Percentiles rank a stretch among this genome's conserved stretches.
phyloP scores from a whole-genome alignment of 805 yeast genomes.

The Sugiyamaella chiloensis region DNA sequence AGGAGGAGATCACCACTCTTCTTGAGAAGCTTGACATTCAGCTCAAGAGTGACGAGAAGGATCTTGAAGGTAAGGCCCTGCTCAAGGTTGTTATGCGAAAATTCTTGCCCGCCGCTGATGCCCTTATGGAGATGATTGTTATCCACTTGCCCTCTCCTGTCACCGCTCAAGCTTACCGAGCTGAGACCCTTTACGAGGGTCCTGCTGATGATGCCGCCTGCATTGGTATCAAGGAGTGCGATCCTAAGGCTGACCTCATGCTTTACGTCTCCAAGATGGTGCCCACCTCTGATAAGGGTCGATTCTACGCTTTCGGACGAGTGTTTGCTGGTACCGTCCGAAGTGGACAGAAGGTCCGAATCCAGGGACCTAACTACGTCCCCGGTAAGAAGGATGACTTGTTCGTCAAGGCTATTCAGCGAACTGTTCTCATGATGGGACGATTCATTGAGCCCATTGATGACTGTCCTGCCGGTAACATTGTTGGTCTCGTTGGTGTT shows the following conservation, averaged over 20 bases:
- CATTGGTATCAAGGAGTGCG: conserved; percentile 95
- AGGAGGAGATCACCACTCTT: conserved; percentile 89
- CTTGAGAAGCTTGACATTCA: conserved; percentile 89
- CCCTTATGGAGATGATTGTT: conserved; percentile 97
- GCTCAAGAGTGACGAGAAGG: conserved; percentile 96
- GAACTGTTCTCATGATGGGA: conserved; percentile 99
- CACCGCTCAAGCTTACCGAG: conserved; percentile 99
- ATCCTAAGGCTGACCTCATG: conserved; percentile 97
- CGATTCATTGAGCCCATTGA: conserved; percentile 96
- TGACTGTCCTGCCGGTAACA: conserved; percentile 99
- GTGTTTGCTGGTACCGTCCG: conserved; percentile 99
- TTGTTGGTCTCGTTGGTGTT: conserved; percentile 99
- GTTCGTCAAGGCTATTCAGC: conserved; percentile 95
- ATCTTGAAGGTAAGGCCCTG: conserved; percentile 97
- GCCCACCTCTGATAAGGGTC: conserved; percentile 99
- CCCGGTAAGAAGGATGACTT: conserved; percentile 98
- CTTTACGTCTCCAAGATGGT: conserved; percentile 99
- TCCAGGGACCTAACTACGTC: conserved; percentile 99
- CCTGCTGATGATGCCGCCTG: conserved; percentile 85
- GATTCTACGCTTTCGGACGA: conserved; percentile 99
- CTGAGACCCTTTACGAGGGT: conserved; percentile 98
- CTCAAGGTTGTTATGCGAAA: conserved; percentile 98
- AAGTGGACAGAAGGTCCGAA: conserved; percentile 99
- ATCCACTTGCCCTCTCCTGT: conserved; percentile 99
- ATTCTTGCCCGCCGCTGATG: conserved; percentile 99